Conservation (phyloP, 441 rosid genomes). For the Populus hybrid region DNA sequence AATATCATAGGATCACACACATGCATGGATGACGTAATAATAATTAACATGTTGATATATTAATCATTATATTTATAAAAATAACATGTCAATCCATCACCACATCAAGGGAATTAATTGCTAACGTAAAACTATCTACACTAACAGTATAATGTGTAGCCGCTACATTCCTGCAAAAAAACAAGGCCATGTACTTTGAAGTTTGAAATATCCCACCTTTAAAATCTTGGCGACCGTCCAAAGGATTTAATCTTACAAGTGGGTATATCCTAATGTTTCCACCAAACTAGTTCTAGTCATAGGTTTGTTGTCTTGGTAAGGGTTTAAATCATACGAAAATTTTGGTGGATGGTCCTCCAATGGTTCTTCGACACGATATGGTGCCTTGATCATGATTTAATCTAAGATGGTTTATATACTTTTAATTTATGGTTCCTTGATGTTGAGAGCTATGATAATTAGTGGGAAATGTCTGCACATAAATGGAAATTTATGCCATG, state of each 20-base stretch:
- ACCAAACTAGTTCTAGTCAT: not conserved
- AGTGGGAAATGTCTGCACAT: slow-evolving; percentile 21
- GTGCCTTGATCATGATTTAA: not conserved
- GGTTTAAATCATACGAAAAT: not conserved
- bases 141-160: not conserved
- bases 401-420: not conserved
- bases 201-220: not conserved
- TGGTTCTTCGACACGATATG: not conserved
- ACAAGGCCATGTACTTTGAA: slow-evolving; percentile 4
- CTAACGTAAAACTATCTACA: not conserved
- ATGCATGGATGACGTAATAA: not conserved
- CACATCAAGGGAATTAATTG: not conserved
- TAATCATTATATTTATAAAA: not conserved
- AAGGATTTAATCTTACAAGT: not conserved
- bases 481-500: slow-evolving; percentile 14
- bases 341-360: not conserved
- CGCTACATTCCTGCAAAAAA: slow-evolving; percentile 2
- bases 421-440: slow-evolving; percentile 2
- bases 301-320: not conserved
- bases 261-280: not conserved
- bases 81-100: not conserved
- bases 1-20: too few species aligned
- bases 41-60: not conserved
- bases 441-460: slow-evolving; percentile 14
- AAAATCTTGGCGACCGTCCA: slow-evolving; percentile 5